Evolutionary conservation across 306 rosid species (phyloP), one percentile per base, ranked within the genome.

Genomic region (Medicago truncatula): DNA sequence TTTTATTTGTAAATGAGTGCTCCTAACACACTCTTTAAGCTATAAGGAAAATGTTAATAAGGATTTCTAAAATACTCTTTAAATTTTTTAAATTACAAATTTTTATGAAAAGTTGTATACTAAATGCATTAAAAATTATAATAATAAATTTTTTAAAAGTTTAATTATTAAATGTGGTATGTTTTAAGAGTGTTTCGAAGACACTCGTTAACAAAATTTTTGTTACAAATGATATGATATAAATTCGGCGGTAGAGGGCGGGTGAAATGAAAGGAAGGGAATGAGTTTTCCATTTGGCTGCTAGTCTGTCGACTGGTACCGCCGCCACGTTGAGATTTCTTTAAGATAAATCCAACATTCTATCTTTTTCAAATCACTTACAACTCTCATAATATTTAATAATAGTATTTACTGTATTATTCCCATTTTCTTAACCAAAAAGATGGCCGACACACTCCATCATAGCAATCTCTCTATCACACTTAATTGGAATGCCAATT

Each of bases 261-360:
- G 43, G 40, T 40, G 63, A 17, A 50, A 50, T 50, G 66, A 71
- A 41, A 47, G 40, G 77, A 71, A 41, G 74, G 71, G 71, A 70
- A 80, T 71, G 81, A 59, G 81, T 82, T 91, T 91, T 92, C 80
- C 90, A 82, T 84, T 89, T 90, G 94, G 97, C 93, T 86, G 89
- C 94, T 91, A 83, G 76, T 86, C 82, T 89, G 90, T 83, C 96
- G 87, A 69, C 71, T 57, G 78, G 62, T 66, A 79, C 79, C 83
- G 89, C 97, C 90, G 96, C 95, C 98, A 91, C 98, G 93, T 91
- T 87, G 89, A 84, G 89, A 71, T 84, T 82, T 76, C 89, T 88
- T 89, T 68, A 85, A 88, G 85, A 85, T 80, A 87, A 91, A 81
- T 86, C 86, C 73, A 68, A 68, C 39, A 1, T 38, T 9, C 10